A percentile compares a stretch with the other conserved stretches of the same genome.
phyloP scores from a whole-genome alignment of 768 basidiomycete genomes.

The Tylopilus subfusipes region DNA sequence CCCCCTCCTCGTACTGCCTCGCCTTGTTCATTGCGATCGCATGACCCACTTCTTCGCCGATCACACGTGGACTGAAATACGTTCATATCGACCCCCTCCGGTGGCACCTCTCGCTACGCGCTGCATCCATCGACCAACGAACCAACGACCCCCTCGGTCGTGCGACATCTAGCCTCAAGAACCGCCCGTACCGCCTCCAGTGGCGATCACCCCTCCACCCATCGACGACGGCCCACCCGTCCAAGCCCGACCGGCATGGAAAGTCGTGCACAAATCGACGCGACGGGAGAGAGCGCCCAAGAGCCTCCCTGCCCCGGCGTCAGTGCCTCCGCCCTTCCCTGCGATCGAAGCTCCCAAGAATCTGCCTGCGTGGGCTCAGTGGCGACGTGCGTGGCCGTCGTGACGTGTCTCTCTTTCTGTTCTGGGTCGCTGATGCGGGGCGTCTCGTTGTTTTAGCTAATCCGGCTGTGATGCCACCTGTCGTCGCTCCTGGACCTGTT shows the following conservation, averaged over 20 bases:
- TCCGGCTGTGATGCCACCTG: conserved; percentile 57
- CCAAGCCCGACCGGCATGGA: conserved; percentile 70
- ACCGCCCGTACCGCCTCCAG: conserved; percentile 36
- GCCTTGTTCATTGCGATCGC: neutral
- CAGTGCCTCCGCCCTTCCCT: conserved; percentile 26
- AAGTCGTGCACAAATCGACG: conserved; percentile 63
- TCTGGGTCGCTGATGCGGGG: neutral
- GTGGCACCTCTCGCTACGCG: neutral
- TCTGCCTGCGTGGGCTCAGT: conserved; percentile 79
- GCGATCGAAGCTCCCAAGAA: conserved; percentile 48
- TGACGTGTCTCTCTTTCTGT: neutral
- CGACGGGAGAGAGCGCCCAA: conserved; percentile 48
- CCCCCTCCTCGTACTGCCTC: neutral
- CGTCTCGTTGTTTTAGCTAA: conserved; percentile 51
- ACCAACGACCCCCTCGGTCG: neutral
- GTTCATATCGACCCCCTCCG: neutral
- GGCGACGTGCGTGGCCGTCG: conserved; percentile 55
- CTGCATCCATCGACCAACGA: neutral
- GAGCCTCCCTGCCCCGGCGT: conserved; percentile 36
- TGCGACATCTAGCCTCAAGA: conserved; percentile 29
- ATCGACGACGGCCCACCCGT: conserved; percentile 43
- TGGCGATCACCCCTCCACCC: conserved; percentile 43
- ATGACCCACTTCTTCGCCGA: neutral
- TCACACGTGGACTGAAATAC: neutral
- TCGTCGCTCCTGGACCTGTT: conserved; percentile 32